Percentiles rank a stretch among this genome's conserved stretches.
Evolutionary conservation across 2,329 filamentous ascomycete genomes (phyloP).

Genomic region (Sclerotinia nivalis): DNA sequence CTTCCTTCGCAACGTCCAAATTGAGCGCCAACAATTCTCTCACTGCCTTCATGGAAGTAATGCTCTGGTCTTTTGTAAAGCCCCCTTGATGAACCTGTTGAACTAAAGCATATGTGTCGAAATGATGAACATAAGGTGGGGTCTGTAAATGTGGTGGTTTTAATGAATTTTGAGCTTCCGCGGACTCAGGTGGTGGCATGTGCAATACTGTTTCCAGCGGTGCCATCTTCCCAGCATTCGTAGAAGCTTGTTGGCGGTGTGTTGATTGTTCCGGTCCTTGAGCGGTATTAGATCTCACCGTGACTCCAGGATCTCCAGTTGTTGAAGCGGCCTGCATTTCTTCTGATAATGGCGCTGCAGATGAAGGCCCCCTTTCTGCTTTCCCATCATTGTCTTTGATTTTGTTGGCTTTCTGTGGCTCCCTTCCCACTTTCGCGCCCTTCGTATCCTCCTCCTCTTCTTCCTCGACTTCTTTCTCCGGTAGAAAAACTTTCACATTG

Average conservation of each 20-base stretch:
- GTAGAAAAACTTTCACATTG: slow-evolving; percentile 27
- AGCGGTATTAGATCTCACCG: background rate
- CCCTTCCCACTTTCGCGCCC: slow-evolving; percentile 13
- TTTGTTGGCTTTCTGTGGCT: slow-evolving; percentile 13
- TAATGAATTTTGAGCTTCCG: slow-evolving; percentile 43
- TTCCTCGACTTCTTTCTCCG: slow-evolving; percentile 25
- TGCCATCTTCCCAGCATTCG: slow-evolving; percentile 41
- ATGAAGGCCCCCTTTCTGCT: slow-evolving; percentile 24
- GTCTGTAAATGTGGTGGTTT: slow-evolving; percentile 68
- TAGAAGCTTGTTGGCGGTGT: slow-evolving; percentile 40
- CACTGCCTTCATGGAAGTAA: slow-evolving; percentile 90
- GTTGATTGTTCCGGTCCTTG: slow-evolving; percentile 22
- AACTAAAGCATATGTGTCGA: slow-evolving; percentile 90
- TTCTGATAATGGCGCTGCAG: slow-evolving; percentile 34
- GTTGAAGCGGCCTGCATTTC: slow-evolving; percentile 34
- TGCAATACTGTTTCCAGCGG: slow-evolving; percentile 55
- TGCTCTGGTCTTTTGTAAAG: slow-evolving; percentile 72
- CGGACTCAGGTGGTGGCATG: slow-evolving; percentile 48
- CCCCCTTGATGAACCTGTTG: slow-evolving; percentile 71
- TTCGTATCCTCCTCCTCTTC: slow-evolving; percentile 23
- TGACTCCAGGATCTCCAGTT: slow-evolving; percentile 29
- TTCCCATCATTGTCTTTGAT: slow-evolving; percentile 11
- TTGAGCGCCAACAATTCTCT: slow-evolving; percentile 75
- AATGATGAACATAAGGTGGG: slow-evolving; percentile 88
- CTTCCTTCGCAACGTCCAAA: slow-evolving; percentile 75